Evolutionary conservation across 2,329 filamentous ascomycete species (phyloP), one percentile per base, ranked within the genome.

Genomic region (Pestalotiopsis sp.): DNA sequence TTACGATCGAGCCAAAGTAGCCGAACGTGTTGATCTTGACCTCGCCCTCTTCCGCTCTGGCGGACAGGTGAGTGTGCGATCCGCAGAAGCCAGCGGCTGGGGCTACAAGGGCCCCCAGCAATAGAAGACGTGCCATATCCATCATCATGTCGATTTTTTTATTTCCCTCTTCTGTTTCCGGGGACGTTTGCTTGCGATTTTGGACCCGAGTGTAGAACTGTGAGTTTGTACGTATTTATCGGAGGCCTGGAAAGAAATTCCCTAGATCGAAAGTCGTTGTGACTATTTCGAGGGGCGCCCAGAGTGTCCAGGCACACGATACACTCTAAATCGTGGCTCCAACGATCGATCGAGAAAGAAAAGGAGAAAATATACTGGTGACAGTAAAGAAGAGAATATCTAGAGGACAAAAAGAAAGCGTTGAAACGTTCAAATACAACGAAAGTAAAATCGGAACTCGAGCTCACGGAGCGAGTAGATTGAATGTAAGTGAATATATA

Each of bases 1-100:
- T 69, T 60, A 71, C 70, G 49, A 67, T 69, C 5, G 69, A 67
- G 2, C 74, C 75, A 36, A 70, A 68, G 60, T 77, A 77, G 7
- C 79, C 79, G 70, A 81, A 81, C 1, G 69, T 77, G 4, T 74
- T 74, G 23, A 80, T 68, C 17, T 74, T 67, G 25, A 81, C 77
- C 14, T 64, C 62, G 25, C 74, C 78, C 39, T 75, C 75, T 65
- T 75, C 75, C 45, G 76, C 72, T 69, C 69, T 72, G 45, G 74
- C 38, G 14, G 57, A 74, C 6, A 78, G 71, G 71, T 77, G 74
- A 14, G 76, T 78, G 55, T 71, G 74, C n/a, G 71, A 69, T 36
- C 76, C 76, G 60, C 76, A 78, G 66, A 76, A 78, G 7, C 71
- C 73, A 11, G 75, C 66, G 4, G 69, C 74, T 23, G 76, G 75